These are phyloP conservation scores for Colletotrichum australisinense DNA, from an alignment of 2,329 filamentous ascomycete species.

Conservation along the genomic window DNA sequence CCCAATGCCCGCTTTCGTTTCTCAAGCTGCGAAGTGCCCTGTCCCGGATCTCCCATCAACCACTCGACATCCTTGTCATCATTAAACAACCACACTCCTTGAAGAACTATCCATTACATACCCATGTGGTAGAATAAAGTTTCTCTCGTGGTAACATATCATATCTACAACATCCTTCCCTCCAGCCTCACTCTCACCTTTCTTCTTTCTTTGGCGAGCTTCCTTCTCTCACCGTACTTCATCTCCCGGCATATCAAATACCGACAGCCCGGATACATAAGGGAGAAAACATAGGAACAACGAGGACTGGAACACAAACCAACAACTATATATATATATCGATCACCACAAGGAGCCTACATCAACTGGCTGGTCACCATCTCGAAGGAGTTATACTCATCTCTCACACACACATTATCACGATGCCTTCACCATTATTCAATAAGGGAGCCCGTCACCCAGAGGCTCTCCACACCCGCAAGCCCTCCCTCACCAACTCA, in stretches of 20 bases:
- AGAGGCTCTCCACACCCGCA: slow-evolving; percentile 34
- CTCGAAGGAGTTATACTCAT: background rate
- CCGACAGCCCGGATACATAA: slow-evolving; percentile 1
- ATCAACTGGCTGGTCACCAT: background rate
- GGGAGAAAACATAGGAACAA: background rate
- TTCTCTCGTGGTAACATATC: slow-evolving; percentile 12
- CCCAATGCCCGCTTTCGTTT: slow-evolving; percentile 30
- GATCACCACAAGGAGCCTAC: slow-evolving; percentile 6
- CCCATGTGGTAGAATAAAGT: slow-evolving; percentile 16
- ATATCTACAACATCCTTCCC: background rate
- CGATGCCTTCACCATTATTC: slow-evolving; percentile 22
- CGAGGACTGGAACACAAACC: background rate
- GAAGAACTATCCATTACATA: slow-evolving; percentile 16
- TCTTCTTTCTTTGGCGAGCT: background rate
- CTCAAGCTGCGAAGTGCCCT: slow-evolving; percentile 9
- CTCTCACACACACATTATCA: background rate
- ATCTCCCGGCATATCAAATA: background rate
- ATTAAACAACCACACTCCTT: slow-evolving; percentile 26
- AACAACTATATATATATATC: background rate
- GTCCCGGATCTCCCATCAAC: slow-evolving; percentile 11
- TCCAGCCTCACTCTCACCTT: slow-evolving; percentile 5
- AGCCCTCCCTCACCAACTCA: slow-evolving; percentile 36
- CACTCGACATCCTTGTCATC: slow-evolving; percentile 21
- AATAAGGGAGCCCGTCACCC: slow-evolving; percentile 15
- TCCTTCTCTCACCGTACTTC: background rate